Conservation (phyloP, 768 basidiomycete genomes). For the Pulveroboletus sp. region DNA sequence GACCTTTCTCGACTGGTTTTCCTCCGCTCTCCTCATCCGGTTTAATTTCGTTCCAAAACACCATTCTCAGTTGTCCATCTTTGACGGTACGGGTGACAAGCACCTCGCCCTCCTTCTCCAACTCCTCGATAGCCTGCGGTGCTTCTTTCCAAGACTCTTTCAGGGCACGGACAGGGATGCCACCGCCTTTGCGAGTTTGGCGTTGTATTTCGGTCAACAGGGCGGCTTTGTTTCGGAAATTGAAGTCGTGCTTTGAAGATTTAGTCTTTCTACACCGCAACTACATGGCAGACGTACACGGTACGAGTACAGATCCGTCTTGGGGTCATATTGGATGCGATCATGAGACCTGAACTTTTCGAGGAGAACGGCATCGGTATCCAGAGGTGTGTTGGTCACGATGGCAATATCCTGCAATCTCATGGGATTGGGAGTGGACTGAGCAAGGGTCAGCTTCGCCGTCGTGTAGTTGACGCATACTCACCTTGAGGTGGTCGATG, state of each 20-base stretch:
- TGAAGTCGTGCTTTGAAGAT: conserved; percentile 70
- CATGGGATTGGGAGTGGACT: conserved; percentile 77
- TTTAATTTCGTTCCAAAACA: conserved; percentile 89
- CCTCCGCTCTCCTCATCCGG: conserved; percentile 71
- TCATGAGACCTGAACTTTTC: conserved; percentile 85
- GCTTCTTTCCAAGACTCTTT: conserved; percentile 94
- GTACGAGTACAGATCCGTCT: conserved; percentile 84
- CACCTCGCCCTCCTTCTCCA: conserved; percentile 87
- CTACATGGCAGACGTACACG: conserved; percentile 48
- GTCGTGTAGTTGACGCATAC: conserved; percentile 8
- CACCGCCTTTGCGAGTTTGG: conserved; percentile 79
- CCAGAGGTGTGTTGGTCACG: conserved; percentile 72
- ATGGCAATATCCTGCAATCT: conserved; percentile 87
- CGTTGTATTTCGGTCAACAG: conserved; percentile 85
- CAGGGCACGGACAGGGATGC: conserved; percentile 77
- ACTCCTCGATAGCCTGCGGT: conserved; percentile 76
- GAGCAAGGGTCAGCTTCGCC: conserved; percentile 8
- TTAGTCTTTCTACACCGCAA: conserved; percentile 3
- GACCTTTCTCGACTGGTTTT: conserved; percentile 77
- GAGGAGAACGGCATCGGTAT: conserved; percentile 65
- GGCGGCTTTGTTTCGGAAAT: conserved; percentile 80
- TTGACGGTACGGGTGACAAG: conserved; percentile 84
- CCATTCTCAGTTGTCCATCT: conserved; percentile 79
- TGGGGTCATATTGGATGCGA: conserved; percentile 73
- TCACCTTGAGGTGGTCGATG: conserved; percentile 77